A percentile compares a stretch with the other conserved stretches of the same genome.
These are phyloP conservation scores for Fragaria ananassa DNA, from an alignment of 306 rosid genomes.

Conservation along the genomic window DNA sequence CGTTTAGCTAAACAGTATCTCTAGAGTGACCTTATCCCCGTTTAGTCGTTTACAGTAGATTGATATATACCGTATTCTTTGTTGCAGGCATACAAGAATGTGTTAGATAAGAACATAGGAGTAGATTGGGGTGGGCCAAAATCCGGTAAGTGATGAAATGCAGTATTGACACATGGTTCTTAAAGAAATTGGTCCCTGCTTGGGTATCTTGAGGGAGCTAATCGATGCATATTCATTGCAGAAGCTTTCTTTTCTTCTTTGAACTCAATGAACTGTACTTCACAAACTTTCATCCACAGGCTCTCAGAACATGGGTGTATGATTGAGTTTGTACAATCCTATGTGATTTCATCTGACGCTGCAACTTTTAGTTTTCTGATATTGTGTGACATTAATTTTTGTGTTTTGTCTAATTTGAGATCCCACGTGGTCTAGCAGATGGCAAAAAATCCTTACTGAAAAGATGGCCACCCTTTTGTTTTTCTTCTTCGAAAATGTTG, in stretches of 20 bases:
- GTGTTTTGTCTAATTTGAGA: background rate
- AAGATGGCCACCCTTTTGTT: background rate
- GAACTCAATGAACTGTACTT: slow-evolving; percentile 27
- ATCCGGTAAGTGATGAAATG: slow-evolving; percentile 43
- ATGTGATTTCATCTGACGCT: background rate
- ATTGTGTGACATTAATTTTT: background rate
- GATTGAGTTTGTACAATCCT: slow-evolving; percentile 12
- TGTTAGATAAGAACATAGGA: slow-evolving; percentile 79
- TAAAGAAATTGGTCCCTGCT: slow-evolving; percentile 42
- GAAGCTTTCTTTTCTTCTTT: slow-evolving; percentile 34
- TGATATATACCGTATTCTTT: slow-evolving; percentile 6
- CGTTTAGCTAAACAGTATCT: slow-evolving; percentile 17
- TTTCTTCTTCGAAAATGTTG: background rate
- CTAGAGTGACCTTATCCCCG: background rate
- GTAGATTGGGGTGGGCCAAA: slow-evolving; percentile 56
- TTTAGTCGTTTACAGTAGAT: background rate
- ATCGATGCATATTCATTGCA: slow-evolving; percentile 54
- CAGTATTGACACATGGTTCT: slow-evolving; percentile 26
- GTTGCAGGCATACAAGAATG: slow-evolving; percentile 76
- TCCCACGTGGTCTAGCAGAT: slow-evolving; percentile 9
- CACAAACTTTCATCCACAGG: slow-evolving; percentile 29
- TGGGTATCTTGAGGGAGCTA: slow-evolving; percentile 41
- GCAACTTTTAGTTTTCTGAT: slow-evolving; percentile 14
- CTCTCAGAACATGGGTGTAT: slow-evolving; percentile 36
- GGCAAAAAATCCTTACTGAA: background rate